These are phyloP conservation scores for Omphalotus guepiniiformis DNA, from an alignment of 768 basidiomycete species.

Conservation along the genomic window DNA sequence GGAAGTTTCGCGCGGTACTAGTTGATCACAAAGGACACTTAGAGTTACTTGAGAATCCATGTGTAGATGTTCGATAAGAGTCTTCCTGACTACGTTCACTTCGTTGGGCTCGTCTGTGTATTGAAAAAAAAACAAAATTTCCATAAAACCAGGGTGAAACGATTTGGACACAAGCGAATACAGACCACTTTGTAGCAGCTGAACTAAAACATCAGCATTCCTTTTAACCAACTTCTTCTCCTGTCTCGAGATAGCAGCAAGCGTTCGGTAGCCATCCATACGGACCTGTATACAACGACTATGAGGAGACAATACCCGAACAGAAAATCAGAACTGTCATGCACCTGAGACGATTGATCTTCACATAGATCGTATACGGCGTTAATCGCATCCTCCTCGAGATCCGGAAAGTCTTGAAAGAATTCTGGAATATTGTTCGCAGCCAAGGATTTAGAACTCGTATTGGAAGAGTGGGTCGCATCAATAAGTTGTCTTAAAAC, in stretches of 20 bases:
- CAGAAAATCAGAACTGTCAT: slow-evolving; percentile 10
- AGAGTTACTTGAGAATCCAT: slow-evolving; percentile 59
- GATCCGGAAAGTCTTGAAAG: slow-evolving; percentile 63
- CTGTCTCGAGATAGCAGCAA: slow-evolving; percentile 42
- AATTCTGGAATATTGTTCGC: slow-evolving; percentile 53
- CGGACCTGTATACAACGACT: slow-evolving; percentile 47
- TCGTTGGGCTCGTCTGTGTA: slow-evolving; percentile 61
- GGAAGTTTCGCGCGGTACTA: slow-evolving; percentile 45
- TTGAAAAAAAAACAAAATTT: not conserved
- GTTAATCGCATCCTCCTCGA: slow-evolving; percentile 73
- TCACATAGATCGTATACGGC: slow-evolving; percentile 79
- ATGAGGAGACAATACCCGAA: slow-evolving; percentile 2
- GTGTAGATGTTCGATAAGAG: slow-evolving; percentile 58
- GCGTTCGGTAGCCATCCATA: slow-evolving; percentile 62
- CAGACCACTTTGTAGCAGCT: slow-evolving; percentile 67
- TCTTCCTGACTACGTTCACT: slow-evolving; percentile 54
- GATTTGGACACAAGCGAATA: no score
- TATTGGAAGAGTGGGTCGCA: slow-evolving; percentile 33
- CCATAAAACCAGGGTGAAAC: not conserved
- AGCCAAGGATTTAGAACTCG: slow-evolving; percentile 46
- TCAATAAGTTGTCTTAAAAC: slow-evolving; percentile 51
- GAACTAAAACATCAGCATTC: slow-evolving; percentile 73
- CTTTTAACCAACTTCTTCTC: slow-evolving; percentile 59
- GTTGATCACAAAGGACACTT: slow-evolving; percentile 66
- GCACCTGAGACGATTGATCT: slow-evolving; percentile 53